These are phyloP conservation scores for Spatholobus suberectus DNA, from an alignment of 306 rosid genomes.

Conservation along the genomic window DNA sequence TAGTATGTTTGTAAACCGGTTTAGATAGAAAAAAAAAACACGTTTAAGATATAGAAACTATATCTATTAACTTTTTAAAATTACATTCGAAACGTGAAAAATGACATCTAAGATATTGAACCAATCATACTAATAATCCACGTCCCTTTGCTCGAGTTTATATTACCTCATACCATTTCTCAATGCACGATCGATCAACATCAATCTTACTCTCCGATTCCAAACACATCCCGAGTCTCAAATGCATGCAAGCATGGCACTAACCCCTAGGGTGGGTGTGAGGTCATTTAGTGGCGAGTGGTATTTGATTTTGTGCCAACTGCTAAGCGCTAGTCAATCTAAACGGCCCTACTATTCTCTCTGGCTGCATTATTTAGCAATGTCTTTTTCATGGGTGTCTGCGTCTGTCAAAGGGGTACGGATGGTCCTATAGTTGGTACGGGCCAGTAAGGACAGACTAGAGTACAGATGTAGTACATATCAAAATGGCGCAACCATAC, in stretches of 20 bases:
- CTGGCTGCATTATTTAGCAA: background rate
- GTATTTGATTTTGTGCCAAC: background rate
- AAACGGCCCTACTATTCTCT: conserved; percentile 43
- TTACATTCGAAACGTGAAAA: too few species aligned
- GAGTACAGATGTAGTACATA: conserved; percentile 34
- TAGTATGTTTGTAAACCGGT: too few species aligned
- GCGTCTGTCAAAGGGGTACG: conserved; percentile 53
- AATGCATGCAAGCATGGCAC: conserved; percentile 19
- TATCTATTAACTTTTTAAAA: too few species aligned
- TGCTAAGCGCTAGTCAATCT: background rate
- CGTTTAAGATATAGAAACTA: too few species aligned
- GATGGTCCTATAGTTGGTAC: conserved; percentile 60
- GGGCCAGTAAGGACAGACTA: conserved; percentile 56
- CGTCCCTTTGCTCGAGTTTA: too few species aligned
- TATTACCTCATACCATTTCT: too few species aligned
- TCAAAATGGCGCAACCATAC: conserved; percentile 6
- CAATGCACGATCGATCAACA: background rate
- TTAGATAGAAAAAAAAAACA: too few species aligned
- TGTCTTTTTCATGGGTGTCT: conserved; percentile 33
- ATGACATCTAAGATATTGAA: too few species aligned
- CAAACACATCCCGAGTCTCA: background rate
- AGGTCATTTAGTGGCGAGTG: background rate
- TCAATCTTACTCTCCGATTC: background rate
- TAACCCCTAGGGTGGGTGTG: background rate
- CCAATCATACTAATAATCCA: too few species aligned